These are phyloP conservation scores for Funneliformis caledonium DNA, from an alignment of 371 early-diverging fungal species.

Conservation along the genomic window DNA sequence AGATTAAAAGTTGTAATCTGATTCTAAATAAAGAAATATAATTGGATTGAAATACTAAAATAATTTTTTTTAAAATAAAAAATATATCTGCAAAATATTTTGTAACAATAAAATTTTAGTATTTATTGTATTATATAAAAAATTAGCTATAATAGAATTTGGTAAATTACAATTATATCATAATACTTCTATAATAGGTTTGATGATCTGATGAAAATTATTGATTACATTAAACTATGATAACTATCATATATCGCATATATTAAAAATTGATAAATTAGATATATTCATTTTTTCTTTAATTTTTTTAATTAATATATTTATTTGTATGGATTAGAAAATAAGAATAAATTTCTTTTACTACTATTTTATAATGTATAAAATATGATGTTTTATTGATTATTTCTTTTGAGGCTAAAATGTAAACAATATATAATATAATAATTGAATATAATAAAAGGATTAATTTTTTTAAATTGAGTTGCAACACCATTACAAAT, in stretches of 20 bases:
- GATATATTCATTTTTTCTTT: background rate
- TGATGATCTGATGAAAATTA: conserved; percentile 4
- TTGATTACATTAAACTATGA: background rate
- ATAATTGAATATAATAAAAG: too few relatives aligned
- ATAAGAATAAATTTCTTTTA: conserved; percentile 12
- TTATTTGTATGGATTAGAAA: background rate
- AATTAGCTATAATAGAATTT: background rate
- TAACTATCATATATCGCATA: background rate
- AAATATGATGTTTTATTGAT: background rate
- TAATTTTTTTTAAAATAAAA: conserved; percentile 9
- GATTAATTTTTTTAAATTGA: too few relatives aligned
- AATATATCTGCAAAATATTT: conserved; percentile 24
- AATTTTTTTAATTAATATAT: background rate
- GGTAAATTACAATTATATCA: background rate
- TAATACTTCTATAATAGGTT: background rate
- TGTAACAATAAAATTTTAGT: conserved; percentile 3
- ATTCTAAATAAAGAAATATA: background rate
- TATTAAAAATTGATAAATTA: background rate
- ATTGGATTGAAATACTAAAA: conserved; percentile 18
- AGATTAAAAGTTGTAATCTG: background rate
- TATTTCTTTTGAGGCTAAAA: too few relatives aligned
- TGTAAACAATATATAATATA: too few relatives aligned
- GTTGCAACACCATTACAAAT: too few relatives aligned
- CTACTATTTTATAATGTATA: background rate
- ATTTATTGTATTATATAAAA: background rate